Base-by-base conservation (phyloP, 805 yeast genomes). In the Wickerhamomyces sydowiorum region DNA sequence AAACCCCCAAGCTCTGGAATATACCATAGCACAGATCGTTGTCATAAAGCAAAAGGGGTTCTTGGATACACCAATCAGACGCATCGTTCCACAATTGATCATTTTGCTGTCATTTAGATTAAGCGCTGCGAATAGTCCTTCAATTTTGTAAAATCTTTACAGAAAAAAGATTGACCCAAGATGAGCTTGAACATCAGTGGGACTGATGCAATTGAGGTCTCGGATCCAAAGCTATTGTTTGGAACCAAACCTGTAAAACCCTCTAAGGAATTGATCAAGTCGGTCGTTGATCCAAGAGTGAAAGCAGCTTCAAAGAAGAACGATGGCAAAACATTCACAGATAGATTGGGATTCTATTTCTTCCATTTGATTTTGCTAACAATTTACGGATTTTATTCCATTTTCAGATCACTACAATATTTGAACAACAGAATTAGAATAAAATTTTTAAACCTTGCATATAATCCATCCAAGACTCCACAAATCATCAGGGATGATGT, bases 401-500 rank as follows among this genome's bases (percentile, higher is more conserved):
- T 78, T 23, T 68, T 68, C 49, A 70, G 86, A 44, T 70, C 75
- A 40, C 52, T 66, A 44, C 76, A 80, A 51, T 80, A 62, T 50
- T 54, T 72, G 19, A 72, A 69, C 58, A 74, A 82, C 53, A 70
- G 70, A 47, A 50, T 73, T 34, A 69, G 73, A 45, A 70, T 88
- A 47, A 75, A 78, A 54, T 67, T 82, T 37, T 66, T 79, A 41
- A 79, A 77, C 39, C 54, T 80, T 38, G 78, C 86, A 9, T 85
- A 83, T 60, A 82, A 81, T 50, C 79, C 82, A 3, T 73, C 83
- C 24, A 79, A 76, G 54, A 78, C 95, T 3, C 97, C 98, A 1
- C 89, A 84, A 54, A 67, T 89, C 42, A 88, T 91, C 49, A 78
- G 95, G 50, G 82, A 82, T 47, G 98, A 91, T 64, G 88, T 88